Evolutionary conservation across 495 filamentous ascomycete genomes (phyloP), one percentile per base, ranked within the genome.

Genomic region (Apiosordaria backusii): DNA sequence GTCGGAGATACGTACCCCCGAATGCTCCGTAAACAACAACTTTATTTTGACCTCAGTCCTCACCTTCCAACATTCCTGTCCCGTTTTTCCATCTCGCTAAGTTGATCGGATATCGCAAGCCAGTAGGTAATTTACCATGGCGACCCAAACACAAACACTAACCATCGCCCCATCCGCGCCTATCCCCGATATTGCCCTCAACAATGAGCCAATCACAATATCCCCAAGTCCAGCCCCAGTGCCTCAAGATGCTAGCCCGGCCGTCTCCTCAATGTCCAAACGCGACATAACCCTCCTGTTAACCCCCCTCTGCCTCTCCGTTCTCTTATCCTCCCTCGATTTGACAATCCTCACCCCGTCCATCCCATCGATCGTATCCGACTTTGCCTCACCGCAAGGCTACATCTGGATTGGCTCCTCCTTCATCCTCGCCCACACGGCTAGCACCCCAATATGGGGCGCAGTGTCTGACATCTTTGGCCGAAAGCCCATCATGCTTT

Each of bases 381-480:
- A 83, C 40, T 89, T 90, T 68, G 69, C 83, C 45, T 83, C 85
- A 35, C 79, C 81, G 40, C 81, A 83, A 62, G 87, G 86, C n/a
- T 91, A 89, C 72, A 87, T 87, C 58, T 92, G 89, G 89, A 88
- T 92, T 68, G 88, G 86, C 6, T 85, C 82, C n/a, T 84, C 84
- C n/a, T 90, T 87, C 66, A 78, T 88, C 13, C 83, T 93, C 6
- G 86, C 87, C 52, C 87, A 86, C 74, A 81, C 87, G 2, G 85
- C 89, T 5, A 84, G 82, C 27, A 86, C 85, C 13, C 89, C 90
- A 1, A 78, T 86, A 29, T 92, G 90, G 89, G 90, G 89, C n/a
- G 90, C 90, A 68, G 72, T 92, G 54, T 86, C 84, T 67, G 92
- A 95, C 71, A 92, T 94, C 62, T 94, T 86, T 81, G 92, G 92